Evolutionary conservation across 2,329 filamentous ascomycete species (phyloP), one percentile per base, ranked within the genome.

Genomic region (Penicillium sp.): DNA sequence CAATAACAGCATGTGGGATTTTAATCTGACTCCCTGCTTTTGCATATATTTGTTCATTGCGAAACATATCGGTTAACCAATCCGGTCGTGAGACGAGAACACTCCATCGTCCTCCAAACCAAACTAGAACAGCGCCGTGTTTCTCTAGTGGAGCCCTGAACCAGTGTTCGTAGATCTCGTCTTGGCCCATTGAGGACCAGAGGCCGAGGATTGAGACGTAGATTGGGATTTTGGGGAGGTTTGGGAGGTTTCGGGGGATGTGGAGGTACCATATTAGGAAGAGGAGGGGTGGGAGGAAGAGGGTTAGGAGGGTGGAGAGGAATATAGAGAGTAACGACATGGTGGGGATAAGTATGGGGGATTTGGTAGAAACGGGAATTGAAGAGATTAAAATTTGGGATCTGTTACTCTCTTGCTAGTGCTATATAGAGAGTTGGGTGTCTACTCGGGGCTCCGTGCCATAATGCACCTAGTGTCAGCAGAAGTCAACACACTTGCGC

Each of bases 51-150:
- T 70, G 55, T 48, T 73, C 71, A 36, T 72, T 67, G 15, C 68
- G 70, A 36, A 74, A 71, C 59, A 74, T 67, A 44, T 81, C 75
- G 4, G 73, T 71, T 4, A 83, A 60, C 56, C 77, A 79, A 0
- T 73, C 63, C 1, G 80, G 79, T 5, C 73, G 74, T 47, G 76
- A 76, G 0, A 81, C 75, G 12, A 82, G 67, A 3, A 82, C 69
- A 47, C 79, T 81, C 81, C 81, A 82, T 41, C 73, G 74, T 0
- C 77, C 78, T 1, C 75, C 79, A 35, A 81, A 81, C 69, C 79
- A 82, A 29, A 82, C 68, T 55, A 80, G 77, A 19, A 81, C 80
- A 1, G 79, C 80, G 4, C 80, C 70, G 49, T 73, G 60, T 42
- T 66, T 59, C 31, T 72, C 69, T 0, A 73, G 55, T 2, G 65